phyloP scores from a whole-genome alignment of 345 rosid genomes.

The Gossypium raimondii region DNA sequence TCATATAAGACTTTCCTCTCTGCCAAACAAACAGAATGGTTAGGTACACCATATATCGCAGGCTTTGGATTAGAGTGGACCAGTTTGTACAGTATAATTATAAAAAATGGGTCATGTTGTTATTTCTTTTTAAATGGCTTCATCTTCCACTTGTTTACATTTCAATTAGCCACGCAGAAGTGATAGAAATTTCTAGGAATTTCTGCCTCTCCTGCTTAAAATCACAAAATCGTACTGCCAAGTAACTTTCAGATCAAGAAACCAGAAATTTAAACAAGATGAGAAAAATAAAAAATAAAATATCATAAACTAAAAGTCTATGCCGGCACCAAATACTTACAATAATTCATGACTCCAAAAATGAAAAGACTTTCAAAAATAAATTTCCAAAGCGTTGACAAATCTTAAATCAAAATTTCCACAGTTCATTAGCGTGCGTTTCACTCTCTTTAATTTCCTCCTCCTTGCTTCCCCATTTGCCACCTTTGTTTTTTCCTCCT shows the following conservation, averaged over 20 bases:
- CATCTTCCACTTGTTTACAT: not conserved
- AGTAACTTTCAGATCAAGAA: not conserved
- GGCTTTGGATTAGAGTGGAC: conserved; percentile 2
- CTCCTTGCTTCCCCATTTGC: conserved; percentile 17
- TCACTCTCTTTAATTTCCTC: conserved; percentile 21
- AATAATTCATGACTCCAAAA: no score
- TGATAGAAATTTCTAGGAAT: conserved; percentile 5
- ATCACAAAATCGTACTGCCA: not conserved
- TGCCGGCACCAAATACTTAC: conserved; percentile 24
- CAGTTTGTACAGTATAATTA: not conserved
- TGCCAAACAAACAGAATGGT: not conserved
- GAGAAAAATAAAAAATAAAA: not conserved
- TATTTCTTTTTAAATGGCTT: not conserved
- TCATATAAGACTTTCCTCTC: not conserved
- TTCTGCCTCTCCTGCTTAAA: not conserved
- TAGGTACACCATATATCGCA: not conserved
- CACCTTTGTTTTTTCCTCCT: conserved; percentile 7
- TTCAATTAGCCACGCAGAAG: not conserved
- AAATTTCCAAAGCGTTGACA: conserved; percentile 34
- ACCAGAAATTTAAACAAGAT: not conserved
- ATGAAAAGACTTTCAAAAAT: not conserved
- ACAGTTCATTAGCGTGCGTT: conserved; percentile 37
- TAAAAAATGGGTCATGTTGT: not conserved
- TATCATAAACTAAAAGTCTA: conserved; percentile 12
- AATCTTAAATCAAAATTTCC: conserved; percentile 9